These are phyloP conservation scores for Russula virescens DNA, from an alignment of 768 basidiomycete species.

Conservation along the genomic window DNA sequence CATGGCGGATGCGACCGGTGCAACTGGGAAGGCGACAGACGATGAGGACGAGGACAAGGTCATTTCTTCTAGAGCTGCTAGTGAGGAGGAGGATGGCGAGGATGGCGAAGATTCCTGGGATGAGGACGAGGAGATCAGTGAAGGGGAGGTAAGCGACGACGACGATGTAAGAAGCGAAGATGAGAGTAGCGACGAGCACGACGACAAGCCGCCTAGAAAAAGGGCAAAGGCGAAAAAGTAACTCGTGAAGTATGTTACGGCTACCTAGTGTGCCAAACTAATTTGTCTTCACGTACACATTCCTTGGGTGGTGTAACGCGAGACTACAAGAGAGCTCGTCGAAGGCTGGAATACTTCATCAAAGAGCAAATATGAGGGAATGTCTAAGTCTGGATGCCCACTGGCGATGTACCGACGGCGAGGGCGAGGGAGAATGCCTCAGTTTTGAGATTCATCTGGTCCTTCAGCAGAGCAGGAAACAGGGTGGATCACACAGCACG, in stretches of 20 bases:
- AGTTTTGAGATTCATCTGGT: no score
- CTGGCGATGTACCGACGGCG: no score
- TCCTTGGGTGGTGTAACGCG: background rate
- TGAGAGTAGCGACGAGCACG: conserved; percentile 42
- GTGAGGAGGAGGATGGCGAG: conserved; percentile 33
- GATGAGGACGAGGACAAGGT: conserved; percentile 32
- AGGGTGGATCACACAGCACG: no score
- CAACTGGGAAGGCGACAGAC: conserved; percentile 24
- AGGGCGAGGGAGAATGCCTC: no score
- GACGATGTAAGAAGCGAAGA: conserved; percentile 36
- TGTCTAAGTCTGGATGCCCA: no score
- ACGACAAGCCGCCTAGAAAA: conserved; percentile 44
- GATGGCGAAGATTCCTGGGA: conserved; percentile 40
- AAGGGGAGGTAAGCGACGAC: conserved; percentile 42
- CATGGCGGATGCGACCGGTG: conserved; percentile 29
- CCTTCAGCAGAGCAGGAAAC: no score
- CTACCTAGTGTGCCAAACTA: background rate
- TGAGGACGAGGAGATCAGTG: conserved; percentile 61
- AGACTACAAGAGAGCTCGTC: background rate
- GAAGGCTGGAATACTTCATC: background rate
- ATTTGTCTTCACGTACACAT: background rate
- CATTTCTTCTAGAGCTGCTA: conserved; percentile 31
- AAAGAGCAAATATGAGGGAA: no score
- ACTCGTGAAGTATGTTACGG: conserved; percentile 33
- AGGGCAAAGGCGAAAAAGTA: conserved; percentile 46